Evolutionary conservation across 1,284 basidiomycete genomes (phyloP).

Genomic region (Anthracocystis walkeri): DNA sequence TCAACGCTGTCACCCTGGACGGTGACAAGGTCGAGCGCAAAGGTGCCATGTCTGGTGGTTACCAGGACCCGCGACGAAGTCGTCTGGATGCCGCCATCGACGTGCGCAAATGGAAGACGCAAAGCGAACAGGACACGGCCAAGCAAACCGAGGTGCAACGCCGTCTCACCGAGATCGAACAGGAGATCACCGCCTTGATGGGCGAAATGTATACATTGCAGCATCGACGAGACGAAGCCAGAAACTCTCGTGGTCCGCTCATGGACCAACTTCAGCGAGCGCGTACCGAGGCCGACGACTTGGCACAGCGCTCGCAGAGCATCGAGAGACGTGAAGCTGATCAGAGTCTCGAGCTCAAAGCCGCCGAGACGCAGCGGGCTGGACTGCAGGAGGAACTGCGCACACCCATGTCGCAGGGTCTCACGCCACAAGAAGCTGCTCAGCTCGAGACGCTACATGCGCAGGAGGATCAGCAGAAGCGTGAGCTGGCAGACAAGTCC

Average conservation of each 20-base stretch:
- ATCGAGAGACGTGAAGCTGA: conserved; percentile 80
- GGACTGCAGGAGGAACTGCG: conserved; percentile 80
- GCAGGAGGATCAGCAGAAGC: conserved; percentile 81
- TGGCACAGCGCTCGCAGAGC: conserved; percentile 76
- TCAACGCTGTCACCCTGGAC: conserved; percentile 96
- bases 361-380: conserved; percentile 74
- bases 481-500: conserved; percentile 78
- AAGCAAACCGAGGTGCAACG: conserved; percentile 81
- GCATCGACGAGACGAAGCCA: conserved; percentile 79
- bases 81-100: conserved; percentile 87
- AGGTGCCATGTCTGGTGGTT: conserved; percentile 94
- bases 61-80: conserved; percentile 89
- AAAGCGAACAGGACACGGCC: conserved; percentile 78
- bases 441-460: conserved; percentile 79
- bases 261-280: conserved; percentile 77
- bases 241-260: conserved; percentile 78
- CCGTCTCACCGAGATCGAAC: conserved; percentile 80
- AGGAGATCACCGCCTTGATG: conserved; percentile 83
- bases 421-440: conserved; percentile 80
- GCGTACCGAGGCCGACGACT: conserved; percentile 79
- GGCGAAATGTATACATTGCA: conserved; percentile 81
- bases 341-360: conserved; percentile 78
- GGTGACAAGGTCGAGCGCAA: conserved; percentile 98
- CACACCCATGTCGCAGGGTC: conserved; percentile 79
- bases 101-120: conserved; percentile 81